Evolutionary conservation across 495 filamentous ascomycete genomes (phyloP).

Genomic region (Parathielavia appendiculata): DNA sequence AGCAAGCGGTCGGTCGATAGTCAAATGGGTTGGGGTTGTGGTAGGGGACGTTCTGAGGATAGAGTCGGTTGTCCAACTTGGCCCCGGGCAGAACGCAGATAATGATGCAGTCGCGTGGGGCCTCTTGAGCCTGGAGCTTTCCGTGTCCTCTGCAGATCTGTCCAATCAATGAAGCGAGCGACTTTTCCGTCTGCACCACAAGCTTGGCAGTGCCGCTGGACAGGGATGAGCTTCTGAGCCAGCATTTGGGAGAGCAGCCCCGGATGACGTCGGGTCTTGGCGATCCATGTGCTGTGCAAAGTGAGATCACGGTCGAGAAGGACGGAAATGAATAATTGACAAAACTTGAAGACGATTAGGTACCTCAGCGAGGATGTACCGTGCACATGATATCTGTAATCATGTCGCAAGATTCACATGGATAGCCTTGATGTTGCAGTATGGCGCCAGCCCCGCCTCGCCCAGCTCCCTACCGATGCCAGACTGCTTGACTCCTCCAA

Average conservation of each 20-base stretch:
- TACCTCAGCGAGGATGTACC: neutral
- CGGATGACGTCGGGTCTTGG: slow-evolving; percentile 8
- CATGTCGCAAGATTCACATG: slow-evolving; percentile 64
- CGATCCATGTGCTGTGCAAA: neutral
- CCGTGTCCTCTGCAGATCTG: slow-evolving; percentile 1
- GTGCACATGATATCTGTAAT: neutral
- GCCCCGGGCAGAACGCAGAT: neutral
- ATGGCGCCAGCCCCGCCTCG: slow-evolving; percentile 77
- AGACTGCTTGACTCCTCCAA: slow-evolving; percentile 93
- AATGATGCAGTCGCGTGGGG: neutral
- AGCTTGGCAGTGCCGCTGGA: neutral
- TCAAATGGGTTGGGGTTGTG: neutral
- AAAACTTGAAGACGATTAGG: too few species aligned
- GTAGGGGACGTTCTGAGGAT: neutral
- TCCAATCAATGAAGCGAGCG: slow-evolving; percentile 1
- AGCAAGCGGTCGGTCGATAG: neutral
- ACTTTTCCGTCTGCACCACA: neutral
- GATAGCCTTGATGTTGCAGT: slow-evolving; percentile 72
- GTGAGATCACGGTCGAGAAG: neutral
- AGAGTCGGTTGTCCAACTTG: neutral
- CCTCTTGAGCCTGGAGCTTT: neutral
- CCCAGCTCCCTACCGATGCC: slow-evolving; percentile 87
- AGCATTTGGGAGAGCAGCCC: too few species aligned
- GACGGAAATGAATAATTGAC: neutral
- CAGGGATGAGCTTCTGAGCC: slow-evolving; percentile 1